A percentile compares a stretch with the other conserved stretches of the same genome.
Conservation (phyloP, 1,139 yeast genomes). For the Pichia inconspicua region DNA sequence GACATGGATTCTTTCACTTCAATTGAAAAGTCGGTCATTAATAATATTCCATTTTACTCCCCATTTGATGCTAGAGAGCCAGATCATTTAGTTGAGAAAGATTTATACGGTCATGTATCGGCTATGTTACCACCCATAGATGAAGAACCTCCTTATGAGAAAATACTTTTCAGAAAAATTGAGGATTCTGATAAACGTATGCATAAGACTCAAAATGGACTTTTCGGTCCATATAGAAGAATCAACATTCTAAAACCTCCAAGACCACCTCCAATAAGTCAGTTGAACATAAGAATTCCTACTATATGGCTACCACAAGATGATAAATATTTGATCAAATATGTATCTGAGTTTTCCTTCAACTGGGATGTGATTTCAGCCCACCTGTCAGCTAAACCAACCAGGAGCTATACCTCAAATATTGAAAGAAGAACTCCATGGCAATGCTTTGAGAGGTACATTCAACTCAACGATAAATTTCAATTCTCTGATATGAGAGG, state of each 20-base stretch:
- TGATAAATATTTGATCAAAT: slow-evolving; percentile 69
- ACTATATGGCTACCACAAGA: slow-evolving; percentile 96
- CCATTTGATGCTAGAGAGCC: slow-evolving; percentile 39
- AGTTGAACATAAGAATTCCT: slow-evolving; percentile 75
- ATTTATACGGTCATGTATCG: slow-evolving; percentile 41
- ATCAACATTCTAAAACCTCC: slow-evolving; percentile 71
- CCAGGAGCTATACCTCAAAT: slow-evolving; percentile 68
- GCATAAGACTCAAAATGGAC: slow-evolving; percentile 42
- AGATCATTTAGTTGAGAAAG: slow-evolving; percentile 26
- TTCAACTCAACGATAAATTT: slow-evolving; percentile 83
- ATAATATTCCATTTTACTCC: slow-evolving; percentile 45
- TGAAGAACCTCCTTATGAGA: slow-evolving; percentile 52
- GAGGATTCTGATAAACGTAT: slow-evolving; percentile 31
- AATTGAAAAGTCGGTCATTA: slow-evolving; percentile 47
- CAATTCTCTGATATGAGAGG: slow-evolving; percentile 86
- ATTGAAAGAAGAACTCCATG: slow-evolving; percentile 95
- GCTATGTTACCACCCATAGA: slow-evolving; percentile 54
- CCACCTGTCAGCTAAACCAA: slow-evolving; percentile 59
- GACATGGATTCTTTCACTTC: slow-evolving; percentile 45
- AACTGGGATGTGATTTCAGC: slow-evolving; percentile 92
- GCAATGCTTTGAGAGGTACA: slow-evolving; percentile 96
- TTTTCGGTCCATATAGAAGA: slow-evolving; percentile 54
- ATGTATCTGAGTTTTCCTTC: slow-evolving; percentile 80
- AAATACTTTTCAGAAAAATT: slow-evolving; percentile 47
- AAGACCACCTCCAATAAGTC: slow-evolving; percentile 73